Base-by-base conservation (phyloP, 768 basidiomycete genomes). In the Termitomyces sp. region DNA sequence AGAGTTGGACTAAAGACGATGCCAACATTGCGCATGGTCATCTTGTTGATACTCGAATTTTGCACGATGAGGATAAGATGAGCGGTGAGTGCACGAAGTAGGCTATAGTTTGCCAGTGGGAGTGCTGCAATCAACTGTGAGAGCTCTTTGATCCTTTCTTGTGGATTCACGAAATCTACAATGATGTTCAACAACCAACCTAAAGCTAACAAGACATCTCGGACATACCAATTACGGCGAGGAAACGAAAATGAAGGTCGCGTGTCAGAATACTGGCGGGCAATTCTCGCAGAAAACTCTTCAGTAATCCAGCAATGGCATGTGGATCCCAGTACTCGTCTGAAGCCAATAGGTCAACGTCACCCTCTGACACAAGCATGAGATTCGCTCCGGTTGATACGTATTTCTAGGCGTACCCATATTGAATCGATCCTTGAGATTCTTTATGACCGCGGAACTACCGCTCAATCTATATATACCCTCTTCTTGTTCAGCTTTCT, bases 1-100 rank as follows among this genome's bases (percentile, higher is more conserved):
- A 99, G 78, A 0, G 97, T 98, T 2, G 97, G 97, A 62, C 94
- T 95, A 74, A 98, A 98, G 24, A 98, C 96, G 59, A 99, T 98
- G 18, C 96, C 95, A 27, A 99, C 93, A 69, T 99, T 99, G 46
- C 96, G 86, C 84, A 98, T 88, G 42, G 90, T 95, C 97, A 99
- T 99, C 78, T 95, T 98, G 84, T 97, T 97, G 58, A 89, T 74
- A 43, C 80, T 65, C 18, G 94, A 84, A 68, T 98, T 94, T 71
- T 93, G 88, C 46, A 98, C 94, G 64, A 99, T 90, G 44, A 94
- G 79, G 63, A 98, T 97, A 59, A 99, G 79, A 72, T 99, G 96
- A 26, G 95, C 93, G 2, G 89, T 95, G 56, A 99, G 79, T 16
- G 96, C 95, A 37, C 96, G 90, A 58, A 98, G 84, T 20, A 98